phyloP scores from a whole-genome alignment of 2,329 filamentous ascomycete species.

The Penicillium sp. region DNA sequence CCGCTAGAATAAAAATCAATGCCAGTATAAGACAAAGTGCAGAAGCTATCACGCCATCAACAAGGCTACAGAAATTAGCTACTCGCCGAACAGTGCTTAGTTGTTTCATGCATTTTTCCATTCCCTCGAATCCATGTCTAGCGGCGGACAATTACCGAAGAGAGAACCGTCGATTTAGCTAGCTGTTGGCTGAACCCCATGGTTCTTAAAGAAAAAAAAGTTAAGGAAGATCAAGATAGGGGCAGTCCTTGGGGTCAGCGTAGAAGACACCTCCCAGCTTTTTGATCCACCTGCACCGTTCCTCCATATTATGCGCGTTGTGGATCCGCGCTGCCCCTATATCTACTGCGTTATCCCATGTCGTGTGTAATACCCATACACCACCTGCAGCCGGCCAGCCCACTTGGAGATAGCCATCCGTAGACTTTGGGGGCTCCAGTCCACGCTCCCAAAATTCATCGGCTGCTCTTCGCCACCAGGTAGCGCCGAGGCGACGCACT shows the following conservation, averaged over 20 bases:
- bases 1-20: background rate
- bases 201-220: background rate
- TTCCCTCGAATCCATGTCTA: background rate
- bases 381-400: slow-evolving; percentile 13
- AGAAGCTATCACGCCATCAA: background rate
- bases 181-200: background rate
- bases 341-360: background rate
- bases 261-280: slow-evolving; percentile 12
- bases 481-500: slow-evolving; percentile 15
- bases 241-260: slow-evolving; percentile 10
- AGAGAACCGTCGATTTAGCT: background rate
- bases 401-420: background rate
- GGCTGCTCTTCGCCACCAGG: slow-evolving; percentile 2
- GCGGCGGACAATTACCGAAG: background rate
- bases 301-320: slow-evolving; percentile 12
- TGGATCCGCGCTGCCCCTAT: slow-evolving; percentile 1
- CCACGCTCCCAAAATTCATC: background rate
- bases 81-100: background rate
- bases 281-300: slow-evolving; percentile 12
- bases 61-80: background rate
- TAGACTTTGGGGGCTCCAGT: background rate
- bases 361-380: slow-evolving; percentile 12
- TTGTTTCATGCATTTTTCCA: background rate
- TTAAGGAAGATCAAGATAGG: slow-evolving; percentile 9
- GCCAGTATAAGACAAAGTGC: background rate